Percentiles rank a stretch among this genome's conserved stretches.
Conservation (phyloP, 1,284 basidiomycete genomes). For the Ustilago loliicola region DNA sequence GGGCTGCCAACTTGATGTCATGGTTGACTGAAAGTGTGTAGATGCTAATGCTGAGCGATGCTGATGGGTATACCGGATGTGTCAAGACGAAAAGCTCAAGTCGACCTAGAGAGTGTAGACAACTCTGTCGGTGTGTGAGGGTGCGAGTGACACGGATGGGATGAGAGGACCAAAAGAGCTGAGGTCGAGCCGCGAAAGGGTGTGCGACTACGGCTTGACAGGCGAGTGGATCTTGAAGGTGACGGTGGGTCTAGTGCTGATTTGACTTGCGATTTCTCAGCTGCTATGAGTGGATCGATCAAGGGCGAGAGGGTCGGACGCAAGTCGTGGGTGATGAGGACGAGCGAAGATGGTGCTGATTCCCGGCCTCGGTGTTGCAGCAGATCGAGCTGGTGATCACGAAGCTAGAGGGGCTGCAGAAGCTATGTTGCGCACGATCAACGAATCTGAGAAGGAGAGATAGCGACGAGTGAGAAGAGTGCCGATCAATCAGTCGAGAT, state of each 20-base stretch:
- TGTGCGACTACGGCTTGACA: background rate
- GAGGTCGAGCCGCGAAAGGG: background rate
- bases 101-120: background rate
- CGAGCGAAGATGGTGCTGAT: background rate
- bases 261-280: background rate
- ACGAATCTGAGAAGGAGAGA: background rate
- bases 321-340: background rate
- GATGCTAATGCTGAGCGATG: background rate
- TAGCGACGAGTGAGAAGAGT: background rate
- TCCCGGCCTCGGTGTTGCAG: background rate
- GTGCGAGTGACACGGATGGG: background rate
- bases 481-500: background rate
- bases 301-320: background rate
- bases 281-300: background rate
- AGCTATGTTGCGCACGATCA: background rate
- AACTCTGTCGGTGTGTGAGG: background rate
- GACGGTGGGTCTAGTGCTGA: background rate
- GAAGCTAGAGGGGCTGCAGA: background rate
- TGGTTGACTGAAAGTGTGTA: constrained; percentile 13
- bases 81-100: background rate
- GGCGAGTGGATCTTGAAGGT: background rate
- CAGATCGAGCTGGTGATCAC: background rate
- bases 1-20: constrained; percentile 60
- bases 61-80: background rate
- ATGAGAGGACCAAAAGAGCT: background rate